Base-by-base conservation (phyloP, 192 early-diverging fungal species). In the Linnemannia exigua region DNA sequence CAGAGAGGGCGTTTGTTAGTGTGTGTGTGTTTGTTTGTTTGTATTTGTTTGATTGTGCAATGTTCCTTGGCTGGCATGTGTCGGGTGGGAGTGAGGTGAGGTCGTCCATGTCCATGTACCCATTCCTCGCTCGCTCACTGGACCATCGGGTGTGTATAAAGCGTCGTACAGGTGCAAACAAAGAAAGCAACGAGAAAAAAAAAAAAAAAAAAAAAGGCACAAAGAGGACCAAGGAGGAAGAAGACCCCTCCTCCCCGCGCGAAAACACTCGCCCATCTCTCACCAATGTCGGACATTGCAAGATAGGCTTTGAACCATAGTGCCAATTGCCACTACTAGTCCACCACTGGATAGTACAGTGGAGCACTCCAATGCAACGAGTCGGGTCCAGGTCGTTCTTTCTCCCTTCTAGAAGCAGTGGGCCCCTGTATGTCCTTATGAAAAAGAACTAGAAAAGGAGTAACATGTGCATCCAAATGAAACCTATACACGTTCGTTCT, bases 401-500 rank as follows among this genome's bases (percentile, higher is more conserved):
- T 63, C 58, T 61, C 58, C n/a, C 19, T 20, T 22, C 11, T 52
- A 33, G 0, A n/a, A 31, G 25, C 25, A 44, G 41, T 9, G 54
- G 54, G 31, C 15, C 11, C 25, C 12, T 1, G 25, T 9, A 12
- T 14, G 25, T 9, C 22, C 25, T n/a, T n/a, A 61, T 61, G 54
- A 61, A 25, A 11, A 31, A 1, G 3, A 63, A 3, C 52, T n/a
- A 51, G 52, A 14, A n/a, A n/a, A 15, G 58, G 0, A 63, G 28
- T 63, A 63, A 31, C 58, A 63, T 63, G 58, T 63, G 58, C 58
- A 31, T 63, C n/a, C n/a, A n/a, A n/a, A n/a, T n/a, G n/a, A n/a
- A n/a, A n/a, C n/a, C n/a, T n/a, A n/a, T n/a, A n/a, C 48, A 19
- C 20, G 48, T 20, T 20, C 50, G 17, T 51, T 51, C 50, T 22